phyloP scores from a whole-genome alignment of 768 basidiomycete genomes.

The Xerocomellus intermedius region DNA sequence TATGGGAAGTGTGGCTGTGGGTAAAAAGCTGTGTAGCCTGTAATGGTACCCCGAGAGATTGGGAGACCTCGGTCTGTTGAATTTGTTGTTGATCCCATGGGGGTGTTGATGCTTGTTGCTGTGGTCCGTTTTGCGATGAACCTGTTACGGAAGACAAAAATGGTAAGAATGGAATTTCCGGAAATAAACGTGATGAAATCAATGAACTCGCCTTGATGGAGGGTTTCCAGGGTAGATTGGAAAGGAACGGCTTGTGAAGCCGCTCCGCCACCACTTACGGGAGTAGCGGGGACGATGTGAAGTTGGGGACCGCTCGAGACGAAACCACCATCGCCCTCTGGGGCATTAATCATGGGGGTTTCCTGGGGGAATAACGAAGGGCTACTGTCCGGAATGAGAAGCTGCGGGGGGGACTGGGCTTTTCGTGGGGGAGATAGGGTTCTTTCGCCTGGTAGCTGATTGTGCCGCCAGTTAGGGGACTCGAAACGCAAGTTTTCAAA shows the following conservation, averaged over 20 bases:
- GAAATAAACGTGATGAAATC: constrained; percentile 33
- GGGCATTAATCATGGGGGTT: constrained; percentile 58
- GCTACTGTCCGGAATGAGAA: constrained; percentile 57
- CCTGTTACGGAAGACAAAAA: constrained; percentile 30
- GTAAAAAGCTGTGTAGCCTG: constrained; percentile 31
- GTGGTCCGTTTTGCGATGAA: constrained; percentile 31
- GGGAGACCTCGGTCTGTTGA: constrained; percentile 33
- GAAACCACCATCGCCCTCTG: constrained; percentile 51
- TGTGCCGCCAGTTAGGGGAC: constrained; percentile 58
- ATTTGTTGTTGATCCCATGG: constrained; percentile 38
- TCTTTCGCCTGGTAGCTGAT: constrained; percentile 45
- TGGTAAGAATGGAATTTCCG: constrained; percentile 30
- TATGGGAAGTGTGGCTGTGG: constrained; percentile 36
- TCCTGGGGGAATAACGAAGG: constrained; percentile 42
- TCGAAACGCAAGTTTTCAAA: constrained; percentile 65
- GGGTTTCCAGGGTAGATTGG: constrained; percentile 47
- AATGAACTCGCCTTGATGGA: constrained; percentile 52
- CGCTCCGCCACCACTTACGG: constrained; percentile 61
- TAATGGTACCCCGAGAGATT: constrained; percentile 30
- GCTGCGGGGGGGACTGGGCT: constrained; percentile 61
- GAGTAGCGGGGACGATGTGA: constrained; percentile 82
- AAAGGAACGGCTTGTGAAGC: constrained; percentile 49
- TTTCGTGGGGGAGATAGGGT: constrained; percentile 44
- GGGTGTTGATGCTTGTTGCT: constrained; percentile 35
- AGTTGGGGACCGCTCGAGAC: constrained; percentile 57